Percentiles rank a stretch among this genome's conserved stretches.
Conservation (phyloP, 2,329 filamentous ascomycete genomes). For the Epichloe typhina region DNA sequence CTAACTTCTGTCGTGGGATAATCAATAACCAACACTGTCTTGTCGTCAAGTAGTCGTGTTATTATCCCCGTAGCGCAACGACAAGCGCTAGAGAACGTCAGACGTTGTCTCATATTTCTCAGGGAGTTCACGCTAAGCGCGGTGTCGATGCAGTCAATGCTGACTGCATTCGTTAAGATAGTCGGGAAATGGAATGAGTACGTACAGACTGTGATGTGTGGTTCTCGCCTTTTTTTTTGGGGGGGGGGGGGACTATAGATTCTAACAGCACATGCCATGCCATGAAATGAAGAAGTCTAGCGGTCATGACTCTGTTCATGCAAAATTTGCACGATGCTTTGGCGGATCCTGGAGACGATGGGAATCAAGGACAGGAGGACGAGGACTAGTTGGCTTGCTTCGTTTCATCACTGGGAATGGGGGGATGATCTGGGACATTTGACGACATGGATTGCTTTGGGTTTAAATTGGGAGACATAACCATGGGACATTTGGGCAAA, state of each 20-base stretch:
- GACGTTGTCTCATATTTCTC: too few relatives aligned
- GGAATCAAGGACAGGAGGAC: not conserved
- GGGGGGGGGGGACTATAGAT: too few relatives aligned
- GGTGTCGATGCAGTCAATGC: fast-evolving
- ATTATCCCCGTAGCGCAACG: too few relatives aligned
- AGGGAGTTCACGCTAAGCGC: too few relatives aligned
- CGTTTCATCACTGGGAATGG: not conserved
- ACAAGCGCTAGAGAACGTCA: too few relatives aligned
- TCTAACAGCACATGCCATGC: not conserved
- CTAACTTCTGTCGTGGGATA: too few relatives aligned
- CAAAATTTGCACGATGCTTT: not conserved
- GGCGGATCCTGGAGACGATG: not conserved
- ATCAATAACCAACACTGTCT: too few relatives aligned
- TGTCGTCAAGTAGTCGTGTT: too few relatives aligned
- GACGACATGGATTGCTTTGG: not conserved
- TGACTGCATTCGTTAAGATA: fast-evolving
- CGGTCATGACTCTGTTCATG: not conserved
- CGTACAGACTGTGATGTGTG: too few relatives aligned
- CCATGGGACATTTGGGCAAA: not conserved
- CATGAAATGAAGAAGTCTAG: not conserved
- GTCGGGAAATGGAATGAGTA: too few relatives aligned
- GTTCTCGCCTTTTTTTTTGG: too few relatives aligned
- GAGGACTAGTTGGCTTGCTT: not conserved
- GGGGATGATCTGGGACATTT: not conserved
- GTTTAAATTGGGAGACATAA: not conserved